phyloP scores from a whole-genome alignment of 192 early-diverging fungal species.

The Polychytrium aggregatum region DNA sequence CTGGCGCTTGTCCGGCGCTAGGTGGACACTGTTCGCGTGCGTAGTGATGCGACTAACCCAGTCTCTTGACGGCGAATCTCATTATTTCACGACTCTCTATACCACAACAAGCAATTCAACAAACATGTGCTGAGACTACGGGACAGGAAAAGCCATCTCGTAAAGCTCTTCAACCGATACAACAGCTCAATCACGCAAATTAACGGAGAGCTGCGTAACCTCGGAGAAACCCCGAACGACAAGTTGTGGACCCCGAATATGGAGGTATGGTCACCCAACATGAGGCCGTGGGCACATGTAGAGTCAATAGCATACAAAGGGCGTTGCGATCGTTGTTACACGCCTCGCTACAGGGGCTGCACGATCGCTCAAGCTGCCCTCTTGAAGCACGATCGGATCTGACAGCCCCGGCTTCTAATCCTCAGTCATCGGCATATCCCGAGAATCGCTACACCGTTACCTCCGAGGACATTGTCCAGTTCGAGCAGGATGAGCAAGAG shows the following conservation, averaged over 20 bases:
- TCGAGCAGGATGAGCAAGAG: constrained; percentile 23
- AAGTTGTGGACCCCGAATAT: constrained; percentile 18
- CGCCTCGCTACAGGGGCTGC: too few relatives aligned
- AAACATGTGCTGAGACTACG: constrained; percentile 25
- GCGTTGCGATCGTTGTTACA: too few relatives aligned
- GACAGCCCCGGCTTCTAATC: background rate
- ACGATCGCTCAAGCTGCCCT: background rate
- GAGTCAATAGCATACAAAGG: too few relatives aligned
- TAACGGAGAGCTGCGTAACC: constrained; percentile 17
- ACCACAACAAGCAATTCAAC: constrained; percentile 27
- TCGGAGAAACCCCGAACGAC: constrained; percentile 17
- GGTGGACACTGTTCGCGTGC: constrained; percentile 1
- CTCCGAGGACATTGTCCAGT: constrained; percentile 28
- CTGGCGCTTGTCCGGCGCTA: background rate
- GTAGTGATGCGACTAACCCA: too few relatives aligned
- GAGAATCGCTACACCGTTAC: constrained; percentile 37
- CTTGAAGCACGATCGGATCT: background rate
- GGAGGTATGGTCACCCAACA: constrained; percentile 20
- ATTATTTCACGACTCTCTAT: background rate
- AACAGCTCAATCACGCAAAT: constrained; percentile 21
- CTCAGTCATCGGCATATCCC: constrained; percentile 24
- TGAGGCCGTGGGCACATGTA: too few relatives aligned
- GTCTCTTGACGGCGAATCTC: background rate
- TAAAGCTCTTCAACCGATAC: constrained; percentile 16
- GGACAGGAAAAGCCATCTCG: constrained; percentile 19